These are phyloP conservation scores for Yamadazyma dushanensis DNA, from an alignment of 1,139 yeast genomes.

Conservation along the genomic window DNA sequence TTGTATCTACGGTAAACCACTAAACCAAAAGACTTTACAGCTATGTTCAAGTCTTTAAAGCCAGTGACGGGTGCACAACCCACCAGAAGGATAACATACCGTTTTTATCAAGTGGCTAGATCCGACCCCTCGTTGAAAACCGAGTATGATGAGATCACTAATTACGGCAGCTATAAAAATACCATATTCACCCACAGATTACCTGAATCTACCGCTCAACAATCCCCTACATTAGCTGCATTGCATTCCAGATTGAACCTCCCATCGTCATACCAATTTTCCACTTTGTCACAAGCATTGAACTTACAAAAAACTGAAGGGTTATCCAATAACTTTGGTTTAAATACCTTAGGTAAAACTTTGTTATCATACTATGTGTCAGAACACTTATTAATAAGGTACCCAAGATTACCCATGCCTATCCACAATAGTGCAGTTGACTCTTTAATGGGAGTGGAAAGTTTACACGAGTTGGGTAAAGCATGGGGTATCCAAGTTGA, in stretches of 20 bases:
- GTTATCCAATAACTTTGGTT: constrained; percentile 73
- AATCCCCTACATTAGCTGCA: constrained; percentile 74
- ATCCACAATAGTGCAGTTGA: constrained; percentile 75
- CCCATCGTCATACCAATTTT: constrained; percentile 54
- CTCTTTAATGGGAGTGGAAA: constrained; percentile 65
- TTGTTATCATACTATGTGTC: constrained; percentile 73
- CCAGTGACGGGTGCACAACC: not conserved
- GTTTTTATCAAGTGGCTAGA: constrained; percentile 25
- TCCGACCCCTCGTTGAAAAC: constrained; percentile 28
- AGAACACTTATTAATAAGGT: constrained; percentile 68
- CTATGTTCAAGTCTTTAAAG: constrained; percentile 8
- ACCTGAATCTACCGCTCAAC: constrained; percentile 51
- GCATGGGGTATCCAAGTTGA: constrained; percentile 91
- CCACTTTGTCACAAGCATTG: constrained; percentile 80
- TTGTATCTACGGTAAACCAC: not conserved
- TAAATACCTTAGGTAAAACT: constrained; percentile 77
- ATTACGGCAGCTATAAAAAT: constrained; percentile 44
- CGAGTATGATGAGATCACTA: constrained; percentile 31
- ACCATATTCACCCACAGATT: constrained; percentile 47
- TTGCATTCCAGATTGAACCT: constrained; percentile 74
- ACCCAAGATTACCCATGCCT: constrained; percentile 87
- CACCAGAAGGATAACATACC: constrained; percentile 2
- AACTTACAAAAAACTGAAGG: constrained; percentile 47
- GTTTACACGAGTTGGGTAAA: constrained; percentile 65
- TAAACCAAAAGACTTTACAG: not conserved